Base-by-base conservation (phyloP, 1,284 basidiomycete genomes). In the Apiotrichum veenhuisii region DNA sequence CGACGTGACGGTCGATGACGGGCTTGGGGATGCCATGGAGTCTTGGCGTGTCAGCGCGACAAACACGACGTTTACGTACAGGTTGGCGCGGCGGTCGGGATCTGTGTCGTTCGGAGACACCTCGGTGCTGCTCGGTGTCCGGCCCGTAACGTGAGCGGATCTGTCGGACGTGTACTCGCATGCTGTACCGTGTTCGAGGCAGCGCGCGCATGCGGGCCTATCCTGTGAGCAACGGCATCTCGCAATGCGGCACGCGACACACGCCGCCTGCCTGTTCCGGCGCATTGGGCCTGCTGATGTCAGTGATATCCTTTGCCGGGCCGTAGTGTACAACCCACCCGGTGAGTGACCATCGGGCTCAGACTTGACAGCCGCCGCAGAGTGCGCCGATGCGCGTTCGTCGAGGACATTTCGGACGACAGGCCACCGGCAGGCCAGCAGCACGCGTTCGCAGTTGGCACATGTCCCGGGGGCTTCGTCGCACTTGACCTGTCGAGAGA, bases 401-500 rank as follows among this genome's bases (percentile, higher is more conserved):
- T 60, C 56, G 3, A 61, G 45, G 14, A 64, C 61, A 22, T 60
- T 56, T 15, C 56, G 55, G 14, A 62, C 57, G 14, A 40, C 54
- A 2, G 64, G 59, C 64, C 64, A 65, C 3, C 54, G 46, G 52
- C 64, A 65, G 8, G 47, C 57, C 3, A 64, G 46, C 15, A 56
- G 44, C 12, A 64, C 58, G 11, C 62, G 57, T 51, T 61, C 57
- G 58, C 64, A 65, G 48, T 65, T 65, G 36, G 50, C 54, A 34
- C 64, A 65, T 1, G 52, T 62, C 0, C 59, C 64, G 1, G 64
- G 62, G 17, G 52, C 47, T 34, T 65, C 64, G 34, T 65, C 64
- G 37, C 64, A 65, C 48, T 65, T 65, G 38, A 64, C 59, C 63
- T 64, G 41, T 30, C 7, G 7, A 30, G n/a, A 3, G 44, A 17